Percentiles rank a stretch among this genome's conserved stretches.
phyloP scores from a whole-genome alignment of 78 protist genomes.

The Trichosphaerium sp. region DNA sequence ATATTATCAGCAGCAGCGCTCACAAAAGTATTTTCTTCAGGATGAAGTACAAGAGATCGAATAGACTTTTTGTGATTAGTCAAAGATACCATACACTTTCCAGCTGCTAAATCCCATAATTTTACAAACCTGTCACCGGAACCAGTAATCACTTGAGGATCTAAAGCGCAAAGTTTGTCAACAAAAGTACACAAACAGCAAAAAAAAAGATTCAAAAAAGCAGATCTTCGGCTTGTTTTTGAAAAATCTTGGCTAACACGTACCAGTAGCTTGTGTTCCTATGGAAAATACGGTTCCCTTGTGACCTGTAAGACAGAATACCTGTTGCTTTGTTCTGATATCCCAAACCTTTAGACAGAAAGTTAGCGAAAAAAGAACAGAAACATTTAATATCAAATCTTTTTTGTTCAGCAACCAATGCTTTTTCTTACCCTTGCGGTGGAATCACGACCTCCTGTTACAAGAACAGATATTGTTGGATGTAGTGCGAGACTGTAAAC shows the following conservation, averaged over 20 bases:
- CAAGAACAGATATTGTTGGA: slow-evolving; percentile 92
- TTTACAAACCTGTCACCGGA: slow-evolving; percentile 74
- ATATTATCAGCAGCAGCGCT: slow-evolving; percentile 82
- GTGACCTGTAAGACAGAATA: slow-evolving; percentile 77
- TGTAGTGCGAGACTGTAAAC: slow-evolving; percentile 84
- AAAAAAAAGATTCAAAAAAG: slow-evolving; percentile 2
- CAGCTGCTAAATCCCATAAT: slow-evolving; percentile 91
- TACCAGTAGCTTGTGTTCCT: slow-evolving; percentile 53
- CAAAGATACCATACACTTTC: slow-evolving; percentile 38
- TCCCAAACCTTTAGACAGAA: slow-evolving; percentile 79
- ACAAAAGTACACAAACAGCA: slow-evolving; percentile 1
- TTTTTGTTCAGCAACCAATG: neutral
- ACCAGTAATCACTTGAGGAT: slow-evolving; percentile 65
- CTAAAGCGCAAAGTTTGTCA: no score
- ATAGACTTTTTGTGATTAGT: slow-evolving; percentile 97
- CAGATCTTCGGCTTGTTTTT: neutral
- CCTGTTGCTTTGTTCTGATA: slow-evolving; percentile 66
- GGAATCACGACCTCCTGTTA: slow-evolving; percentile 92
- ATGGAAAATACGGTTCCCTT: slow-evolving; percentile 48
- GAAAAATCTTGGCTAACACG: neutral
- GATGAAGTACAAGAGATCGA: slow-evolving; percentile 72
- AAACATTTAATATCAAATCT: neutral
- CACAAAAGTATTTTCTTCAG: slow-evolving; percentile 65
- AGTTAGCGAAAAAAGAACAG: neutral
- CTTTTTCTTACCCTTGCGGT: slow-evolving; percentile 34